Percentiles rank a stretch among this genome's conserved stretches.
phyloP scores from a whole-genome alignment of 768 basidiomycete species.

The Chiua virens region DNA sequence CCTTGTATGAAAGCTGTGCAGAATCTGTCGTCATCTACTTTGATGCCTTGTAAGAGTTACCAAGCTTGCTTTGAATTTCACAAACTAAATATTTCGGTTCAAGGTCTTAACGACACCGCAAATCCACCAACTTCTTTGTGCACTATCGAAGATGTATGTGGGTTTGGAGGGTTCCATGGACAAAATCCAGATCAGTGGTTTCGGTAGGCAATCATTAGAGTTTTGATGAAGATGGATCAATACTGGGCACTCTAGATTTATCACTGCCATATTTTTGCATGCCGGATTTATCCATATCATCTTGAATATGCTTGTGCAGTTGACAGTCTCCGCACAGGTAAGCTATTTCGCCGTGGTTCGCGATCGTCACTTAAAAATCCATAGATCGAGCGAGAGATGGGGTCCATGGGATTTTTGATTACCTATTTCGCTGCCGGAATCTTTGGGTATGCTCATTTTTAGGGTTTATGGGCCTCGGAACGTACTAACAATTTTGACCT shows the following conservation, averaged over 20 bases:
- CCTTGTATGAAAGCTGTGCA: constrained; percentile 84
- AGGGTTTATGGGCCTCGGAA: neutral
- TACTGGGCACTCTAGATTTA: constrained; percentile 53
- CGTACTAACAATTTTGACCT: neutral
- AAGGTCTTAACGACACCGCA: constrained; percentile 81
- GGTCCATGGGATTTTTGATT: constrained; percentile 78
- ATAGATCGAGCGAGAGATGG: constrained; percentile 90
- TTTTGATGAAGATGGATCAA: constrained; percentile 49
- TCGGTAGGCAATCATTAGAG: constrained; percentile 36
- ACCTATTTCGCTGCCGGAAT: constrained; percentile 91
- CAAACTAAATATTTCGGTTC: constrained; percentile 4
- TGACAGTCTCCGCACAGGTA: constrained; percentile 77
- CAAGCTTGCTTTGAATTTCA: constrained; percentile 2
- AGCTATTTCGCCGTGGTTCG: neutral
- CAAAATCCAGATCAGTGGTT: constrained; percentile 55
- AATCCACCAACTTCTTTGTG: constrained; percentile 74
- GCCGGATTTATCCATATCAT: constrained; percentile 93
- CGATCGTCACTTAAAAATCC: neutral
- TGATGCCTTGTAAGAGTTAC: constrained; percentile 54
- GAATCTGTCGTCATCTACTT: constrained; percentile 51
- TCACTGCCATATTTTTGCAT: constrained; percentile 88
- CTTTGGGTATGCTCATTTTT: constrained; percentile 61
- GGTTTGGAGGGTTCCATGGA: constrained; percentile 71
- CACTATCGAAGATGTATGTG: constrained; percentile 80
- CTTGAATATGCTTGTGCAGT: constrained; percentile 88